Evolutionary conservation across 2,329 filamentous ascomycete species (phyloP).

Genomic region (Phaeosphaeria sp.): DNA sequence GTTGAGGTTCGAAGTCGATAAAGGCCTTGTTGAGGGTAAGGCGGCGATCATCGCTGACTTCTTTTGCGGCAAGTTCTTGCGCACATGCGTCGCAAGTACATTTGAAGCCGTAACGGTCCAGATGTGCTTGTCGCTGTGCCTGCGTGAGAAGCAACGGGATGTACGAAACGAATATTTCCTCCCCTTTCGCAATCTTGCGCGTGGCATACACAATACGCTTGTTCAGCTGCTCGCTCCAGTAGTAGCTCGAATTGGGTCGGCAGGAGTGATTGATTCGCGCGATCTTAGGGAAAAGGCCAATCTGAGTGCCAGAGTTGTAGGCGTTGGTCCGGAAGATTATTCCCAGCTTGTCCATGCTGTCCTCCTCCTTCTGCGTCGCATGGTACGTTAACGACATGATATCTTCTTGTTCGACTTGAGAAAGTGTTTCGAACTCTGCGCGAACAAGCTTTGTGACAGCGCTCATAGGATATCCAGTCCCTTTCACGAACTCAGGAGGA

Average conservation of each 20-base stretch:
- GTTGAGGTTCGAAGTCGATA: conserved; percentile 31
- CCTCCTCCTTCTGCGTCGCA: conserved; percentile 19
- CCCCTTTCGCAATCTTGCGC: conserved; percentile 46
- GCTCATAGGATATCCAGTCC: conserved; percentile 33
- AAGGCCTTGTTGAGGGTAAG: conserved; percentile 36
- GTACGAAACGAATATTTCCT: conserved; percentile 51
- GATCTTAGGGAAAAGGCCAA: conserved; percentile 44
- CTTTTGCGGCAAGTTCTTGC: conserved; percentile 17
- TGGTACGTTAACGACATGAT: conserved; percentile 39
- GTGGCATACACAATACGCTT: conserved; percentile 46
- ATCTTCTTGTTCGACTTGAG: conserved; percentile 24
- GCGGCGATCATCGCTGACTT: conserved; percentile 37
- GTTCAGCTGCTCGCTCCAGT: conserved; percentile 41
- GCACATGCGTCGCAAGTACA: conserved; percentile 48
- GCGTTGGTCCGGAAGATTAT: conserved; percentile 47
- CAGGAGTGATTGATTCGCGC: conserved; percentile 48
- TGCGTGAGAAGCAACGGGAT: conserved; percentile 42
- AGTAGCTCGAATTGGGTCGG: conserved; percentile 46
- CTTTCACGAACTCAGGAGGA: conserved; percentile 34
- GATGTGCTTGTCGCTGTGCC: conserved; percentile 36
- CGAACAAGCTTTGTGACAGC: conserved; percentile 29
- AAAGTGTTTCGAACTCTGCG: conserved; percentile 31
- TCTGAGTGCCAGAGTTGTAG: conserved; percentile 39
- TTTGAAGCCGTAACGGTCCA: conserved; percentile 45
- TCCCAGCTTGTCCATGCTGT: conserved; percentile 28